Conservation (phyloP, 768 basidiomycete species). For the Suillus clintonianus region DNA sequence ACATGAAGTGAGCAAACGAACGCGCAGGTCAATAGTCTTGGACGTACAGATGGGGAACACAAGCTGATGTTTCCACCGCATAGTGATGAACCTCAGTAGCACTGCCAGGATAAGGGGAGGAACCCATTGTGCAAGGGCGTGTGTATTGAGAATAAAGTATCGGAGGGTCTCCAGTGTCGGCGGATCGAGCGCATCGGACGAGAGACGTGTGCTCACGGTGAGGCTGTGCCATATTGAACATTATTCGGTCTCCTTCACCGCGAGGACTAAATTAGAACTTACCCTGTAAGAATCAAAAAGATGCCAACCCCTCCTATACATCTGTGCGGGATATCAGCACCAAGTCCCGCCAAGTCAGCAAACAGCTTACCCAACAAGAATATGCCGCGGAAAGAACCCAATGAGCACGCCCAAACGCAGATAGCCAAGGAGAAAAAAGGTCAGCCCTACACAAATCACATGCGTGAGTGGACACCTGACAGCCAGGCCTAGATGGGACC, state of each 20-base stretch:
- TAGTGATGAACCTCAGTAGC: constrained; percentile 77
- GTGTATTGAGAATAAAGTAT: constrained; percentile 63
- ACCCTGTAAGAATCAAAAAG: constrained; percentile 91
- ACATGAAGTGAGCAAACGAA: neutral
- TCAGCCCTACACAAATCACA: constrained; percentile 35
- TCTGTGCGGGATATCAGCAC: constrained; percentile 29
- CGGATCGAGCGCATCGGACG: constrained; percentile 70
- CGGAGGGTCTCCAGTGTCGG: constrained; percentile 66
- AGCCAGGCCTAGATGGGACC: constrained; percentile 18
- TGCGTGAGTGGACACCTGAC: neutral
- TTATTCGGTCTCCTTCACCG: neutral
- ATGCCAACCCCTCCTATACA: constrained; percentile 96
- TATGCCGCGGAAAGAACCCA: constrained; percentile 96
- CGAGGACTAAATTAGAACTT: constrained; percentile 19
- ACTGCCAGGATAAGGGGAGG: constrained; percentile 78
- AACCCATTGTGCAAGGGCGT: constrained; percentile 75
- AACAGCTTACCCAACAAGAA: constrained; percentile 80
- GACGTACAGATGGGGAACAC: constrained; percentile 85
- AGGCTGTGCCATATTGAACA: constrained; percentile 45
- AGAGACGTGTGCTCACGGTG: constrained; percentile 80
- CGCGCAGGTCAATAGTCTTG: constrained; percentile 16
- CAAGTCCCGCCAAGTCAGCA: neutral
- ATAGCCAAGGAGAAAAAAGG: constrained; percentile 85
- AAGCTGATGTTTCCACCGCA: constrained; percentile 81
- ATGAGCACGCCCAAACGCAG: constrained; percentile 83